Evolutionary conservation across 176 grass and related monocot genomes (phyloP), one percentile per base, ranked within the genome.

Genomic region (Dactylis glomerata): DNA sequence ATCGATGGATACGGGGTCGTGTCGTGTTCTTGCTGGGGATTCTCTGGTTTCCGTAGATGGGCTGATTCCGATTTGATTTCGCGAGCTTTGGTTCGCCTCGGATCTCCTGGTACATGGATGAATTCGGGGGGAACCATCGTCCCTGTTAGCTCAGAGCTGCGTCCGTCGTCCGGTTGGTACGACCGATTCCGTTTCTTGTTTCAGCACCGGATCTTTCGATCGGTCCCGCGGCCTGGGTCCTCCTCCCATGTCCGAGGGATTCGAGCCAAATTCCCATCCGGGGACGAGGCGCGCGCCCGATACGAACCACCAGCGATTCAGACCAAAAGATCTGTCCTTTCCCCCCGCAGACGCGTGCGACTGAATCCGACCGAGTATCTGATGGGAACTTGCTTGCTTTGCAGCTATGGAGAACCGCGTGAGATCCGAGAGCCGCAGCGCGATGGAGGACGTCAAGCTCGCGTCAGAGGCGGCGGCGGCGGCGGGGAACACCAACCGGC

Each of bases 361-460:
- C 41, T 58, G 23, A 3, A 56, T 58, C 52, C 1, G 6, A 16
- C 5, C 5, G 6, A 23, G 19, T 34, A 6, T 65, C 88, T 89
- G 51, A 82, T 40, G 27, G 8, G 8, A 14, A 12, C 4, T 24
- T 57, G 20, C 22, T n/a, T 61, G 5, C 28, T 32, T 32, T 64
- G 61, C 61, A 64, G 65, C 22, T 37, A 96, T 96, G 94, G 91
- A 93, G 41, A 87, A 93, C 47, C 24, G 49, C 20, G 7, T 80
- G 3, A 84, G 81, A 67, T 84, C 77, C 37, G 62, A 81, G 56
- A 89, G 65, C 64, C 70, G 38, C 77, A 61, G 86, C 72, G 41
- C 69, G 2, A 95, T 91, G 89, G 94, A 86, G 72, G 94, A 88
- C 38, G 91, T 93, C 31, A 96, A 91, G 82, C 71, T 68, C 13